phyloP scores from a whole-genome alignment of 2,329 filamentous ascomycete species.

The Tolypocladium capitatum region DNA sequence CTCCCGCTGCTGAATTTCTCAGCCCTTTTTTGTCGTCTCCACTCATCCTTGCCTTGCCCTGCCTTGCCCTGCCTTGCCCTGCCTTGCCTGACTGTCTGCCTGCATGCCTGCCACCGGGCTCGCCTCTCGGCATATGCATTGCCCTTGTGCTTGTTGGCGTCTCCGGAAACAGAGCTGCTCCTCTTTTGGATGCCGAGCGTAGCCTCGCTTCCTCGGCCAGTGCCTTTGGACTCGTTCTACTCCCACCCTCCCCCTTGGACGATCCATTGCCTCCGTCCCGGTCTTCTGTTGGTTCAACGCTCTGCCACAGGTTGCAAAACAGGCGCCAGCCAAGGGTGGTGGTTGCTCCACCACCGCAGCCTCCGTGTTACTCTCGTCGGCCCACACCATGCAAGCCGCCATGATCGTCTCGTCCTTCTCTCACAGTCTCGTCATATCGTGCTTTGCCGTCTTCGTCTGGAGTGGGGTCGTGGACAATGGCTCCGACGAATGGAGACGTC shows the following conservation, averaged over 20 bases:
- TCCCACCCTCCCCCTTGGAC: constrained; percentile 9
- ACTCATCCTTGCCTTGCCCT: neutral
- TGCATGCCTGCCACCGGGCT: neutral
- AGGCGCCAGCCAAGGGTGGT: constrained; percentile 3
- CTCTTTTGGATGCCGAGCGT: neutral
- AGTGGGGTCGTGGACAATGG: constrained; percentile 26
- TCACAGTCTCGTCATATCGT: constrained; percentile 15
- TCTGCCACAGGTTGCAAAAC: neutral
- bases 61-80: neutral
- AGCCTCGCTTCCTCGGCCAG: constrained; percentile 1
- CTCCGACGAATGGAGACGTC: constrained; percentile 29
- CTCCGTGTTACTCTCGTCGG: constrained; percentile 15
- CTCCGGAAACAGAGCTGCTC: neutral
- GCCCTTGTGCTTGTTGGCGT: constrained; percentile 4
- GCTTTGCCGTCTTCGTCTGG: constrained; percentile 13
- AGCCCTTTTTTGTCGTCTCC: neutral
- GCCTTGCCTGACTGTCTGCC: too few species aligned
- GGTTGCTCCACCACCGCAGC: constrained; percentile 7
- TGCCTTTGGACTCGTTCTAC: constrained; percentile 6
- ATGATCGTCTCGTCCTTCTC: constrained; percentile 18
- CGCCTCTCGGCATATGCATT: constrained; percentile 27
- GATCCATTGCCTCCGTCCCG: constrained; percentile 2
- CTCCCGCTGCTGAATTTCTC: constrained; percentile 8
- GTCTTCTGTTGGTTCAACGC: constrained; percentile 4
- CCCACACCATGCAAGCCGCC: constrained; percentile 21